Base-by-base conservation (phyloP, 1,284 basidiomycete genomes). In the Tilletiaria anomala region DNA sequence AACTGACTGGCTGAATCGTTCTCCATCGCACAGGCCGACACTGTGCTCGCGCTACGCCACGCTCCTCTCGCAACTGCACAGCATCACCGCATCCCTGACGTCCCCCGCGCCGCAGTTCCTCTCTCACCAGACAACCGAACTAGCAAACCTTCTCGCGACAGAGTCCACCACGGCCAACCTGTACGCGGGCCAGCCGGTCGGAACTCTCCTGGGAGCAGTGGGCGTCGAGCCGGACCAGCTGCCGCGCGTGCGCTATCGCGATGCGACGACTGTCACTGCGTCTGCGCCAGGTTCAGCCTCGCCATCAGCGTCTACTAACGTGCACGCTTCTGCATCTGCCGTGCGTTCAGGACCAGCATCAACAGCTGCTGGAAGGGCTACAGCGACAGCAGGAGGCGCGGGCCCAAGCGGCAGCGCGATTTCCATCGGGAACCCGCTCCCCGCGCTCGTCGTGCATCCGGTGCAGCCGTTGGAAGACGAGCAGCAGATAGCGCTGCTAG, bases 21-120 rank as follows among this genome's bases (percentile, higher is more conserved):
- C 8, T 14, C 16, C 15, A 6, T 21, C 23, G 15, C 16, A 12
- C 42, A 44, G 42, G 42, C 43, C 43, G 2, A 24, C 26, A 17
- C 35, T 45, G 17, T 24, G 39, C 18, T 36, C 34, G 23, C 31
- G 43, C 12, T 31, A 42, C 8, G 18, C 40, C 17, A 22, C 40
- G 12, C 32, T 45, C n/a, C 29, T 39, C 26, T 41, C 43, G 17
- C 43, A 45, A 16, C 34, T 40, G 10, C 23, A 42, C 36, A 35
- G 32, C 24, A 29, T 45, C 22, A 35, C 38, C 23, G 21, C 37
- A 14, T 22, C 43, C n/a, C 38, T 45, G 5, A 20, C 38, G 20
- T 40, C 39, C 18, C 39, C 43, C 16, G 29, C 32, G 14, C 21
- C 32, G 4, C 20, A 34, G 20, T 35, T 40, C 18, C 22, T 29